phyloP scores from a whole-genome alignment of 192 early-diverging fungal species.

The Coemansia sp. region DNA sequence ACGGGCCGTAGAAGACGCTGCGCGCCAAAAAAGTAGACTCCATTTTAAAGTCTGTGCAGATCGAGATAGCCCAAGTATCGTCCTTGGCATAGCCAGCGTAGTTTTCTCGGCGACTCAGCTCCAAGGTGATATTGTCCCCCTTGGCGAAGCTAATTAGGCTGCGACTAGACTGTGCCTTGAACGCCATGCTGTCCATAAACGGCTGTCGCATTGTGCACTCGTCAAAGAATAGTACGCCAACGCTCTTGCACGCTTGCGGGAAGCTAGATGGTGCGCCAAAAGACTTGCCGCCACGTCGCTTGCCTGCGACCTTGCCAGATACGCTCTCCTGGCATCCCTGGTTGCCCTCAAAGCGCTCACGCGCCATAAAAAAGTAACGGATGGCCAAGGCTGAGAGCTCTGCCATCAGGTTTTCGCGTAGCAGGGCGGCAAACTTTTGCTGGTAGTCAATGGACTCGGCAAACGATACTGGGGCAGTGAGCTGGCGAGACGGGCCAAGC shows the following conservation, averaged over 20 bases:
- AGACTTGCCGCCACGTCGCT: background rate
- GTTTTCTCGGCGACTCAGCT: slow-evolving; percentile 44
- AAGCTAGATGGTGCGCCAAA: slow-evolving; percentile 9
- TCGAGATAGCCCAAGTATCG: slow-evolving; percentile 54
- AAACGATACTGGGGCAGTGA: slow-evolving; percentile 29
- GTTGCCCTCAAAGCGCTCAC: slow-evolving; percentile 25
- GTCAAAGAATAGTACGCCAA: slow-evolving; percentile 38
- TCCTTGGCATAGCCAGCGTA: slow-evolving; percentile 45
- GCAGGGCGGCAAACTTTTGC: slow-evolving; percentile 19
- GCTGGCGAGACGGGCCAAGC: slow-evolving; percentile 36
- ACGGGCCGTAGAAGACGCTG: slow-evolving; percentile 51
- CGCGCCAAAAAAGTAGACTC: slow-evolving; percentile 42
- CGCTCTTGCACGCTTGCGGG: slow-evolving; percentile 34
- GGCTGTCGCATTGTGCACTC: slow-evolving; percentile 43
- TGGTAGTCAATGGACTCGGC: slow-evolving; percentile 26
- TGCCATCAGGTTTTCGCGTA: slow-evolving; percentile 44
- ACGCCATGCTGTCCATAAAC: slow-evolving; percentile 36
- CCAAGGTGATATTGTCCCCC: slow-evolving; percentile 40
- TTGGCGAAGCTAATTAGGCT: slow-evolving; percentile 22
- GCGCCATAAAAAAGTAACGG: slow-evolving; percentile 53
- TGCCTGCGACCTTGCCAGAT: background rate
- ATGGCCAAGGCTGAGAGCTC: slow-evolving; percentile 46
- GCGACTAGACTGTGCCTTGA: slow-evolving; percentile 28
- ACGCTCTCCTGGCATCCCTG: slow-evolving; percentile 2
- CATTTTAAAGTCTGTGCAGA: slow-evolving; percentile 31